Conservation (phyloP, 352 stramenopile genomes). For the Thalassiosira livingstoniorum region DNA sequence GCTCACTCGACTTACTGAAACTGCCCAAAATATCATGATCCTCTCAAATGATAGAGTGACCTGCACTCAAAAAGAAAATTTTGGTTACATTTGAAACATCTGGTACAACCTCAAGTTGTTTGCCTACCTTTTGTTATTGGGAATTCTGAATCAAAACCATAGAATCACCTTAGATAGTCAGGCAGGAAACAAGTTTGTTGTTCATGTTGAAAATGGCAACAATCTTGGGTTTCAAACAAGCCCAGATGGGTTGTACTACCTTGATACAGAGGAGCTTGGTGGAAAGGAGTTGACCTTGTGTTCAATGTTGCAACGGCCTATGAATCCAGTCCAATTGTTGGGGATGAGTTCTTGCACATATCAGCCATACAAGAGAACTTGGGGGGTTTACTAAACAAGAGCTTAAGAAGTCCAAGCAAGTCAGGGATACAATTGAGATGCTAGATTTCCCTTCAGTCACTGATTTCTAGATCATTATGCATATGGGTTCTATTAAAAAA, state of each 20-base stretch:
- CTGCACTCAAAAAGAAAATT: background rate
- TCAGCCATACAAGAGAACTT: no score
- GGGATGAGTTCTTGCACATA: background rate
- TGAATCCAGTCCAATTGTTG: background rate
- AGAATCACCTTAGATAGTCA: no score
- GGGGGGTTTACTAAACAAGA: background rate
- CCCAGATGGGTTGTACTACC: background rate
- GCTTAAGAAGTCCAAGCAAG: background rate
- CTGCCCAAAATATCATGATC: no score
- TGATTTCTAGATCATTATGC: slow-evolving; percentile 15
- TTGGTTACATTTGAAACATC: background rate
- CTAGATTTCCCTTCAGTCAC: background rate
- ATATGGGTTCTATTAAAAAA: slow-evolving; percentile 27
- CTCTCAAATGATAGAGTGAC: background rate
- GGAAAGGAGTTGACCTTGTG: no score
- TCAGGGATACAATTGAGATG: background rate
- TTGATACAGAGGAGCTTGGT: background rate
- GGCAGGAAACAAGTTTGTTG: no score
- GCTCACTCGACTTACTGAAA: no score
- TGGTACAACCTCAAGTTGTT: background rate
- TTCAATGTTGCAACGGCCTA: no score
- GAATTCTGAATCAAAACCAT: background rate
- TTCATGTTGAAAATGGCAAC: background rate
- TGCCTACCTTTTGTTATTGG: background rate
- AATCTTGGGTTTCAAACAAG: background rate